Conservation (phyloP, 2,329 filamentous ascomycete genomes). For the Aspergillus tamarii region DNA sequence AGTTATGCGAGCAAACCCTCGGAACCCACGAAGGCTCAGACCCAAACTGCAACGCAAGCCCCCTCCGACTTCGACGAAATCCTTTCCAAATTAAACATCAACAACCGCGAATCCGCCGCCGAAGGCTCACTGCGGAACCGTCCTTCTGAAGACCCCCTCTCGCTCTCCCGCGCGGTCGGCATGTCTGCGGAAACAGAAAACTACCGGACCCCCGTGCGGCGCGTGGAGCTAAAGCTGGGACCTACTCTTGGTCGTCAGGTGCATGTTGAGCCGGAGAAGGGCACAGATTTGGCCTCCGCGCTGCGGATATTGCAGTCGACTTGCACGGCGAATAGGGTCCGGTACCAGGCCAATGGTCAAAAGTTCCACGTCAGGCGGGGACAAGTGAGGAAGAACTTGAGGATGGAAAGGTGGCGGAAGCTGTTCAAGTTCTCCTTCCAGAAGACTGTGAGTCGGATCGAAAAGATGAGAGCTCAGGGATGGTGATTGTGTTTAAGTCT, state of each 20-base stretch:
- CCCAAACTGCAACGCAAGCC: neutral
- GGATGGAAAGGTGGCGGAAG: slow-evolving; percentile 45
- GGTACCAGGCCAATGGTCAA: slow-evolving; percentile 35
- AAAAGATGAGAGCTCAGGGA: slow-evolving; percentile 50
- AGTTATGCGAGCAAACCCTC: slow-evolving; percentile 11
- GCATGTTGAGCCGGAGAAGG: slow-evolving; percentile 37
- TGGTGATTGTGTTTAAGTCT: slow-evolving; percentile 37
- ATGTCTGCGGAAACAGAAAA: slow-evolving; percentile 22
- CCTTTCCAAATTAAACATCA: slow-evolving; percentile 37
- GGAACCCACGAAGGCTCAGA: slow-evolving; percentile 8
- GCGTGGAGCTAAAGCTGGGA: slow-evolving; percentile 39
- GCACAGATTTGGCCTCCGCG: slow-evolving; percentile 33
- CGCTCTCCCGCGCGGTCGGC: slow-evolving; percentile 27
- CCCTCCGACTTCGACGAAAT: slow-evolving; percentile 35
- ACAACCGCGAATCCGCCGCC: slow-evolving; percentile 9
- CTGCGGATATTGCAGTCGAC: slow-evolving; percentile 31
- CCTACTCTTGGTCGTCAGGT: slow-evolving; percentile 42
- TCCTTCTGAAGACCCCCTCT: slow-evolving; percentile 18
- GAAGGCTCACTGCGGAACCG: slow-evolving; percentile 4
- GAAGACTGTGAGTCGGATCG: slow-evolving; percentile 45
- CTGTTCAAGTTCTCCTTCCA: slow-evolving; percentile 50
- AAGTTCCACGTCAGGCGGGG: slow-evolving; percentile 48
- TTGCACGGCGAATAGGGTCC: slow-evolving; percentile 39
- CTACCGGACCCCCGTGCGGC: slow-evolving; percentile 25
- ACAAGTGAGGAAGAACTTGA: slow-evolving; percentile 44